Evolutionary conservation across 2,329 filamentous ascomycete genomes (phyloP), one percentile per base, ranked within the genome.

Genomic region (Cercospora janseana): DNA sequence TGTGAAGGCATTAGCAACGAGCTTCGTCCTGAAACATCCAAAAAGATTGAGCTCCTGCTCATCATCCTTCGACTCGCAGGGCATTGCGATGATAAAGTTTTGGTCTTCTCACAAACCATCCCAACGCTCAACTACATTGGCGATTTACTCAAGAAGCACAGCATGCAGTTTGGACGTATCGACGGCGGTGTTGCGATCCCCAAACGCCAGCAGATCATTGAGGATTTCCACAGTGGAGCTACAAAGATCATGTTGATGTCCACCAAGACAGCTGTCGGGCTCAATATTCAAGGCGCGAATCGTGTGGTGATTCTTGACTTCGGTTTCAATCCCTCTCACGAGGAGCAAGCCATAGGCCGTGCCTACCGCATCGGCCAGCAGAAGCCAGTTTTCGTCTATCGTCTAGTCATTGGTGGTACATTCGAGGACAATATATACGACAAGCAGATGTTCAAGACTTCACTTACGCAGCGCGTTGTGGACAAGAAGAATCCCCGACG

Each of bases 291-390:
- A 31, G 84, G 86, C 1, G 91, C 91, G 1, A 95, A 90, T 65
- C 81, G 91, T 15, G 87, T 95, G 1, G 79, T 96, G 15, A 85
- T 96, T 15, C 86, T 94, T 49, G 91, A 96, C 65, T 88, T 86
- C 63, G 76, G 78, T 54, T 95, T 84, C 71, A 93, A 91, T 56
- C 91, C 91, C 0, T 79, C 83, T 4, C 77, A 84, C 64, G 91
- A 95, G 67, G 85, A 90, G 61, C 91, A 96, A 69, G 91, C 91
- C 1, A 81, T 95, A 43, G 91, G 89, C 2, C 80, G 91, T 46
- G 86, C 88, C 0, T 95, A 93, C 68, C 87, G 91, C 1, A 79
- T 96, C 26, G 89, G 90, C 0, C 91, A 96, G 67, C 74, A 71
- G 28, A 93, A 91, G 60, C 76, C 79, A 0, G 90, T 95, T 1